Conservation (phyloP, 2,329 filamentous ascomycete species). For the Cladosporium sp. region DNA sequence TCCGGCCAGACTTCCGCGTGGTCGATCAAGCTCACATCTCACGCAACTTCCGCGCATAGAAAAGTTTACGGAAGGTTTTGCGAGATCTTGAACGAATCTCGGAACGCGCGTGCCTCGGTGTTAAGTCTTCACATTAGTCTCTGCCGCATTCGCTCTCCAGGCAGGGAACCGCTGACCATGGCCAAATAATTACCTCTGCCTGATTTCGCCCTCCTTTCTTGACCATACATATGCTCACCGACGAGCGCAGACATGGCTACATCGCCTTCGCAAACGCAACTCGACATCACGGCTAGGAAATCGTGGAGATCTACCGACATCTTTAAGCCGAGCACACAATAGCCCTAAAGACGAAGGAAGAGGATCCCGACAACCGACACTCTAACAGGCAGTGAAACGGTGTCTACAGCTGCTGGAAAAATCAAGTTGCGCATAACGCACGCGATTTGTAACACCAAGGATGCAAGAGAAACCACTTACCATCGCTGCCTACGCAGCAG, state of each 20-base stretch:
- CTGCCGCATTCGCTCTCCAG: not conserved
- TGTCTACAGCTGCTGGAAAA: too few species aligned
- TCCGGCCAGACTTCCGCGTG: not conserved
- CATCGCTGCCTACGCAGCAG: slow-evolving; percentile 88
- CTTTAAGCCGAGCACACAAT: slow-evolving; percentile 9
- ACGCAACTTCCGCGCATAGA: not conserved
- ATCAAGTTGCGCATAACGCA: too few species aligned
- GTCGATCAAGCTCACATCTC: slow-evolving; percentile 8
- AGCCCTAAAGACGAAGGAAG: not conserved
- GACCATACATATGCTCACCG: not conserved
- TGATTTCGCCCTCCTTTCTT: not conserved
- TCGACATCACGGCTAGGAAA: slow-evolving; percentile 2
- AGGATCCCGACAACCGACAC: too few species aligned
- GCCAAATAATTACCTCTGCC: not conserved
- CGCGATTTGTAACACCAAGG: not conserved
- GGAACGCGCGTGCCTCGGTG: not conserved
- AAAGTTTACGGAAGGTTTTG: not conserved
- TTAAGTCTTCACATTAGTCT: not conserved
- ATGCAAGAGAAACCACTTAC: slow-evolving; percentile 83
- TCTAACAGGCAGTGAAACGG: too few species aligned
- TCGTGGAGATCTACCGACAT: slow-evolving; percentile 3
- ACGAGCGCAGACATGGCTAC: slow-evolving; percentile 4
- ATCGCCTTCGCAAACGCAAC: not conserved
- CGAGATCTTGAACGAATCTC: not conserved
- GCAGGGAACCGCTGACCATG: slow-evolving; percentile 1